Percentiles rank a stretch among this genome's conserved stretches.
Evolutionary conservation across 768 basidiomycete genomes (phyloP).

Genomic region (Mycena vulgaris): DNA sequence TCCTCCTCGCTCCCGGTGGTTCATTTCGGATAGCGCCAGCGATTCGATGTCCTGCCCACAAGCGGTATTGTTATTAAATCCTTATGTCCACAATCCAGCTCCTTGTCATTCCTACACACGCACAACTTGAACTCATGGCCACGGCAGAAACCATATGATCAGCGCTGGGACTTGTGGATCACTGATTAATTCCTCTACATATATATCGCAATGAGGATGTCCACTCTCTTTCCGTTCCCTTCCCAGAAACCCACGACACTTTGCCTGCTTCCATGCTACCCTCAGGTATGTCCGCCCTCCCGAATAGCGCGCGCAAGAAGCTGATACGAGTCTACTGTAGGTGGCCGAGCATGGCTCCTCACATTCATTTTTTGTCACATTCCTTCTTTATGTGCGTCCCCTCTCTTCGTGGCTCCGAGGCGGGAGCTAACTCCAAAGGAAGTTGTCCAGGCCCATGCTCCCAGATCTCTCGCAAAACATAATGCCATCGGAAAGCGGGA

Average conservation of each 20-base stretch:
- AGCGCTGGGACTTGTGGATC: too few relatives aligned
- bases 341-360: conserved; percentile 26
- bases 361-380: conserved; percentile 30
- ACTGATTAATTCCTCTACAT: not conserved
- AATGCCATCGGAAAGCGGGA: conserved; percentile 23
- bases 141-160: too few relatives aligned
- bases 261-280: conserved; percentile 20
- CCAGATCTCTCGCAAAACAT: conserved; percentile 3
- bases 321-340: conserved; percentile 7
- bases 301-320: not conserved
- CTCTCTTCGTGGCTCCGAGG: not conserved
- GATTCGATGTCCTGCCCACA: too few relatives aligned
- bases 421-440: not conserved
- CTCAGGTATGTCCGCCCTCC: not conserved
- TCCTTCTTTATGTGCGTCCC: conserved; percentile 27
- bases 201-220: not conserved
- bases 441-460: conserved; percentile 22
- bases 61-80: too few relatives aligned
- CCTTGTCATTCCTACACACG: too few relatives aligned
- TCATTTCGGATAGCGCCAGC: too few relatives aligned
- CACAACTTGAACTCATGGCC: too few relatives aligned
- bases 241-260: not conserved
- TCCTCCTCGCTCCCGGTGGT: too few relatives aligned
- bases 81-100: too few relatives aligned
- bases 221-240: not conserved